Conservation (phyloP, 805 yeast genomes). For the Candida qinlingensis region DNA sequence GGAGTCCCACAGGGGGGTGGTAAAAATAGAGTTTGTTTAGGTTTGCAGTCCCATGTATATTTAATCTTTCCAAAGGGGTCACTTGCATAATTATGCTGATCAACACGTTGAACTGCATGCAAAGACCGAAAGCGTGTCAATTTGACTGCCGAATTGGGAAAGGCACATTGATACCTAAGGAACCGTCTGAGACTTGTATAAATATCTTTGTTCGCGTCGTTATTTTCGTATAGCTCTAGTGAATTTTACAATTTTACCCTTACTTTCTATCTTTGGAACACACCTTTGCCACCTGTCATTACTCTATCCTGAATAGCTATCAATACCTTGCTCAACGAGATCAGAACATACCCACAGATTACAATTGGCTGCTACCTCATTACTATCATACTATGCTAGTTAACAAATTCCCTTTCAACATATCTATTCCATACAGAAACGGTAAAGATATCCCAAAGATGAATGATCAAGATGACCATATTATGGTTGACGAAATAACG, state of each 20-base stretch:
- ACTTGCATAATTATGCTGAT: background rate
- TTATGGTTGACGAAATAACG: conserved; percentile 16
- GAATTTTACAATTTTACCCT: background rate
- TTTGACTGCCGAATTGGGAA: background rate
- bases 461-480: conserved; percentile 10
- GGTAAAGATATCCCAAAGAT: background rate
- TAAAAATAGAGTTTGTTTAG: background rate
- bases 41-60: background rate
- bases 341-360: background rate
- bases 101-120: background rate
- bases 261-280: background rate
- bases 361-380: background rate
- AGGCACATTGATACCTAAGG: background rate
- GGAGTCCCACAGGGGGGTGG: too few species aligned
- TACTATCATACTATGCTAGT: conserved; percentile 11
- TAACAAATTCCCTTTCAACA: conserved; percentile 16
- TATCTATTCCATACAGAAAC: conserved; percentile 3
- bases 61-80: background rate
- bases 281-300: too few species aligned
- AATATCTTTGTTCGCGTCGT: background rate
- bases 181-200: background rate
- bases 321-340: background rate
- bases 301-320: background rate
- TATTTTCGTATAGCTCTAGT: background rate
- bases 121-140: background rate